Base-by-base conservation (phyloP, 2,329 filamentous ascomycete species). In the Neofusicoccum umdonicola region DNA sequence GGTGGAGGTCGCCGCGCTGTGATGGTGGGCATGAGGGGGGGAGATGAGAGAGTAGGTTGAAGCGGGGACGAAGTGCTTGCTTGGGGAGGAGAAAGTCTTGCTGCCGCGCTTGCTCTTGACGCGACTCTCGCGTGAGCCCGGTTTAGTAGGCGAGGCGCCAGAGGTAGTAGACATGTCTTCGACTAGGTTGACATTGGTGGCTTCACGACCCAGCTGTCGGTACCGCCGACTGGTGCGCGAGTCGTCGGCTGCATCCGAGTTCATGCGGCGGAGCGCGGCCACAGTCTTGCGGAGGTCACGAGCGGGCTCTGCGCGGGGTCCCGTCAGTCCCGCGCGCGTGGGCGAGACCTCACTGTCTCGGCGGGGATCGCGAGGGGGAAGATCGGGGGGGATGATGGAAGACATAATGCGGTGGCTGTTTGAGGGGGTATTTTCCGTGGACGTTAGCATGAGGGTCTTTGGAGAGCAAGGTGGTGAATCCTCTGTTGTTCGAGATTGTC, bases 141-240 rank as follows among this genome's bases (percentile, higher is more conserved):
- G n/a, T n/a, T 12, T 12, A 13, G 37, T 19, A 5, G 22, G 27
- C 27, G 48, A 19, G 17, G 12, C 54, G 37, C 15, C 57, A 15
- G 27, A 7, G 50, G 2, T 37, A n/a, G n/a, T 19, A 7, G 31
- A 44, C 5, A 22, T 15, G 50, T 58, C 54, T 6, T 13, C 17
- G 13, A 17, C 8, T 13, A 58, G 44, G 31, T 44, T 47, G 44
- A n/a, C 17, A 42, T 22, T 42, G 13, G 56, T 62, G 3, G 56
- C n/a, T 31, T 80, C 78, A 2, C 79, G 71, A 0, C 78, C 78
- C 0, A 81, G 69, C n/a, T 74, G 70, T 19, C 77, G 66, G 67
- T 80, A 81, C 5, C 76, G 72, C 0, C 77, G 68, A 45, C 63
- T 58, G 12, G 63, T 48, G 39, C 63, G 63, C 15, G 39, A 47